These are phyloP conservation scores for Colletotrichum acutatum DNA, from an alignment of 2,329 filamentous ascomycete species.

Conservation along the genomic window DNA sequence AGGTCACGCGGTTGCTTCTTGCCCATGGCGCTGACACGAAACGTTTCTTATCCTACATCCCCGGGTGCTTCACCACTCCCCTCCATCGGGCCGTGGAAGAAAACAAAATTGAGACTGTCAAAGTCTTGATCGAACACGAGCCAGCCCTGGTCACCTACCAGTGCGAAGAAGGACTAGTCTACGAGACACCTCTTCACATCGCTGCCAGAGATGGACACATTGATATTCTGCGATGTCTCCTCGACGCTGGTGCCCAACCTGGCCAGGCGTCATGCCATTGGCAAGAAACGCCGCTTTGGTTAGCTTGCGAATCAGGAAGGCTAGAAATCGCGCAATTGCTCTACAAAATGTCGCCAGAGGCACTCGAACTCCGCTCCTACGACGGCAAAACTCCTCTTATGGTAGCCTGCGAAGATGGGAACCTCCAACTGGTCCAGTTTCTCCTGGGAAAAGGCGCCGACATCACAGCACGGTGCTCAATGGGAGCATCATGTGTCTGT, in stretches of 20 bases:
- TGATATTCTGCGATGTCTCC: conserved; percentile 34
- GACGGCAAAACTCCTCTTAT: conserved; percentile 36
- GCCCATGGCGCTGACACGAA: conserved; percentile 38
- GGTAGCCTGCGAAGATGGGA: conserved; percentile 31
- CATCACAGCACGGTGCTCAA: conserved; percentile 3
- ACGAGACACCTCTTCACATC: conserved; percentile 35
- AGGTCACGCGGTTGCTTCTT: conserved; percentile 36
- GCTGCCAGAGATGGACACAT: conserved; percentile 32
- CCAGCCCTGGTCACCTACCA: conserved; percentile 37
- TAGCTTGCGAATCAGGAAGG: conserved; percentile 32
- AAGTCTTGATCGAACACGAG: conserved; percentile 37
- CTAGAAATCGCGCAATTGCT: conserved; percentile 36
- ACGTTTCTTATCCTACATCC: conserved; percentile 5
- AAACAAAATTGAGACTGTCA: conserved; percentile 34
- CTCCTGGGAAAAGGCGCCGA: conserved; percentile 39
- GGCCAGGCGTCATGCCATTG: conserved; percentile 26
- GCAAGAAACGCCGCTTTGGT: conserved; percentile 36
- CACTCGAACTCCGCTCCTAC: conserved; percentile 32
- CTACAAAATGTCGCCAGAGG: conserved; percentile 36
- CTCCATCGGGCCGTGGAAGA: conserved; percentile 36
- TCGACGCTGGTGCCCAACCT: conserved; percentile 37
- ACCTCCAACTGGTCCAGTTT: conserved; percentile 29
- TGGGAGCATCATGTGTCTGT: conserved; percentile 31
- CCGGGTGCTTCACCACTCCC: conserved; percentile 20
- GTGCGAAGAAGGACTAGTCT: conserved; percentile 24